These are phyloP conservation scores for Fusarium transvaalense DNA, from an alignment of 2,329 filamentous ascomycete species.

Conservation along the genomic window DNA sequence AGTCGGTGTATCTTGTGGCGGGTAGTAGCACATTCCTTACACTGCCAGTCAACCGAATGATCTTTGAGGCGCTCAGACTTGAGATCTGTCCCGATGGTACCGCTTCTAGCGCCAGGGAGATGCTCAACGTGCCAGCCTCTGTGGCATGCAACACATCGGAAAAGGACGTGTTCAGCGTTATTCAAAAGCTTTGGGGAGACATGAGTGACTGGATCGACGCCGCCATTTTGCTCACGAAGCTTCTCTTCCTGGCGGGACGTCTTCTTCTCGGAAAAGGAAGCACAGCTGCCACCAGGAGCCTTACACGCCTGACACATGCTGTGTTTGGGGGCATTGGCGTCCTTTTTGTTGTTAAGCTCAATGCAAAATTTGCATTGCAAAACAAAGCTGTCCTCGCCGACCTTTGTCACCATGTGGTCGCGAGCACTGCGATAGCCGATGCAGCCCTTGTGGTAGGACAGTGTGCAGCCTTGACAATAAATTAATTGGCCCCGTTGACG, in stretches of 20 bases:
- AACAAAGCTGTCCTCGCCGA: conserved; percentile 81
- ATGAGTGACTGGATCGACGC: conserved; percentile 78
- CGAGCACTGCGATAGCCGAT: conserved; percentile 78
- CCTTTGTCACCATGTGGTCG: conserved; percentile 92
- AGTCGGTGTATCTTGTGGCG: conserved; percentile 79
- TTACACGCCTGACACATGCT: conserved; percentile 79
- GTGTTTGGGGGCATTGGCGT: conserved; percentile 75
- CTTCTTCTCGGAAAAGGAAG: conserved; percentile 78
- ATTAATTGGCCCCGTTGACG: conserved; percentile 75
- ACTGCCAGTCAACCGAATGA: conserved; percentile 82
- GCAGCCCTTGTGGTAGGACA: conserved; percentile 85
- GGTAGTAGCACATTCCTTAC: conserved; percentile 78
- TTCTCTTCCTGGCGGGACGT: conserved; percentile 86
- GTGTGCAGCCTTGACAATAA: conserved; percentile 90
- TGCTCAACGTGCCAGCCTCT: conserved; percentile 88
- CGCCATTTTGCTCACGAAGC: conserved; percentile 81
- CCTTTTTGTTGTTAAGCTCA: conserved; percentile 74
- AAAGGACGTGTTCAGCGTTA: conserved; percentile 80
- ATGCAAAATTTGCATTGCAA: conserved; percentile 92
- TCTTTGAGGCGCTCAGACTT: conserved; percentile 72
- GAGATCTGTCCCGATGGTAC: conserved; percentile 52
- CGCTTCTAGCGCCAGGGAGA: conserved; percentile 66
- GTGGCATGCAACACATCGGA: conserved; percentile 83
- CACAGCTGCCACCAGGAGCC: conserved; percentile 74
- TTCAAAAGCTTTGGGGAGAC: conserved; percentile 77